A percentile compares a stretch with the other conserved stretches of the same genome.
These are phyloP conservation scores for Populus tremula DNA, from an alignment of 345 rosid genomes.

Conservation along the genomic window DNA sequence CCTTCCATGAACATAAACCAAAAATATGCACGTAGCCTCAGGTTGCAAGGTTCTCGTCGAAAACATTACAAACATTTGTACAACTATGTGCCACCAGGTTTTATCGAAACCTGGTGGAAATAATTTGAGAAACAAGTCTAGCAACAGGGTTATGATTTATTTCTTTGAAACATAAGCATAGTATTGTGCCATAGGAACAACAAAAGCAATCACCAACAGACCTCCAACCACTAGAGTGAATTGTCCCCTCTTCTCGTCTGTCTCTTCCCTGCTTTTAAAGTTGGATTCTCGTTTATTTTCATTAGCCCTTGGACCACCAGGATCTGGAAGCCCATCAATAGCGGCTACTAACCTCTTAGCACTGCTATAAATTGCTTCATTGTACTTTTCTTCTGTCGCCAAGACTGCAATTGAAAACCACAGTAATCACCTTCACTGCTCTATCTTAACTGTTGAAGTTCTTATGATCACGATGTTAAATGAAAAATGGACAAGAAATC, in stretches of 20 bases:
- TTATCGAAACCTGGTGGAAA: conserved; percentile 4
- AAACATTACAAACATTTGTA: conserved; percentile 29
- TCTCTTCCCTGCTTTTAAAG: conserved; percentile 83
- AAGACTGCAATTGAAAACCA: conserved; percentile 52
- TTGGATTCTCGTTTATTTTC: conserved; percentile 89
- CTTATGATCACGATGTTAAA: background rate
- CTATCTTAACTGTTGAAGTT: background rate
- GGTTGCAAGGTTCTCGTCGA: conserved; percentile 28
- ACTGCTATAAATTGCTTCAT: conserved; percentile 76
- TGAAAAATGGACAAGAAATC: background rate
- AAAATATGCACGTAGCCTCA: conserved; percentile 14
- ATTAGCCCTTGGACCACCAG: conserved; percentile 70
- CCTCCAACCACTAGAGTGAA: conserved; percentile 95
- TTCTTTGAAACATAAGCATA: conserved; percentile 87
- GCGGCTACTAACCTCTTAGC: conserved; percentile 90
- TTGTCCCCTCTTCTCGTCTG: conserved; percentile 94
- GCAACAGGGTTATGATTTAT: conserved; percentile 26
- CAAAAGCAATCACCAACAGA: conserved; percentile 81
- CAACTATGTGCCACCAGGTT: conserved; percentile 22
- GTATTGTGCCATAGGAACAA: conserved; percentile 97
- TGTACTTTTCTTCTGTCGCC: conserved; percentile 95
- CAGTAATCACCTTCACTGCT: conserved; percentile 11
- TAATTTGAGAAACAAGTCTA: conserved; percentile 9
- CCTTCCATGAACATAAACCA: background rate
- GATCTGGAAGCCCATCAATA: conserved; percentile 91